Conservation (phyloP, 2,329 filamentous ascomycete species). For the Ophiocordyceps unilateralis region DNA sequence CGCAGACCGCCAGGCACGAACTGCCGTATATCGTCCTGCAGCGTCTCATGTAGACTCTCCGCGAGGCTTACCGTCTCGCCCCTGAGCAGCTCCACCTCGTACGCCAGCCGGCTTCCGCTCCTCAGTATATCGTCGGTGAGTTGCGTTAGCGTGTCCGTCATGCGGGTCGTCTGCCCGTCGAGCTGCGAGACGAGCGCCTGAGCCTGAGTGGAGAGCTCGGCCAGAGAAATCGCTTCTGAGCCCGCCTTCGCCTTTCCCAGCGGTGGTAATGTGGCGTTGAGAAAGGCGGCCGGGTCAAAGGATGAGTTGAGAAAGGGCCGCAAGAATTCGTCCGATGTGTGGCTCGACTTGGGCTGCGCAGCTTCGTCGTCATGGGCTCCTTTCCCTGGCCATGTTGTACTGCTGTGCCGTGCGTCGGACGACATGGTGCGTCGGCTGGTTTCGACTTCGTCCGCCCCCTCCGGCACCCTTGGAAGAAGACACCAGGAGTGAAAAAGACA, state of each 20-base stretch:
- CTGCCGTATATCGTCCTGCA: conserved; percentile 54
- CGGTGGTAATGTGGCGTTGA: conserved; percentile 63
- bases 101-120: conserved; percentile 73
- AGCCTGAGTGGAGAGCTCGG: conserved; percentile 65
- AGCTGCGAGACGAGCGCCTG: conserved; percentile 76
- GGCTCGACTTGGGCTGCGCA: conserved; percentile 33
- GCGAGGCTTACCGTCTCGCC: conserved; percentile 71
- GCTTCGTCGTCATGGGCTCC: conserved; percentile 8
- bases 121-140: conserved; percentile 90
- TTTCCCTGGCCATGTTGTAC: conserved; percentile 13
- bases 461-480: too few relatives aligned
- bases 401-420: conserved; percentile 14
- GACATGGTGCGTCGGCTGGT: background rate
- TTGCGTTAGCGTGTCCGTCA: conserved; percentile 68
- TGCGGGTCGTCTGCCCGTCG: conserved; percentile 69
- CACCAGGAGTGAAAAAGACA: too few relatives aligned
- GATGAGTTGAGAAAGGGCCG: conserved; percentile 56
- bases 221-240: conserved; percentile 47
- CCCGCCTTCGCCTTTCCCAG: conserved; percentile 34
- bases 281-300: conserved; percentile 73
- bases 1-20: conserved; percentile 44
- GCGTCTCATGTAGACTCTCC: conserved; percentile 56
- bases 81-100: conserved; percentile 85
- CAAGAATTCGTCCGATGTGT: conserved; percentile 56
- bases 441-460: background rate